Evolutionary conservation across 768 basidiomycete species (phyloP), one percentile per base, ranked within the genome.

Genomic region (Serendipita sp.): DNA sequence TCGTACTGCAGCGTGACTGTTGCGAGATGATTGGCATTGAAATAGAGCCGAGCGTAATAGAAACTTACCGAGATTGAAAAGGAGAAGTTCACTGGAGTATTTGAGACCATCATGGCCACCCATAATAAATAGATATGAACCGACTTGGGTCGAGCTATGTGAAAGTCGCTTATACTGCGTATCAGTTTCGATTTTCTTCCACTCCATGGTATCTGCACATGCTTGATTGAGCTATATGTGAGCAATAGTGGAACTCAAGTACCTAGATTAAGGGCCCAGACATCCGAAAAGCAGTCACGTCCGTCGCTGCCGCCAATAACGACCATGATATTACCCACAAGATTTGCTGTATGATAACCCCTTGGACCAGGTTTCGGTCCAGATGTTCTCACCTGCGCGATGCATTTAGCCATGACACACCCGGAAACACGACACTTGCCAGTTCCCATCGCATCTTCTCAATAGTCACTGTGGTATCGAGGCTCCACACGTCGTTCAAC

Each of bases 291-390:
- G 65, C 87, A 89, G 67, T 90, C 86, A 65, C 82, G 82, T 2
- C 92, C 92, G 72, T 96, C 92, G 68, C 90, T 91, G 1, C 95
- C 94, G 1, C 95, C 95, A 34, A 92, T 78, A 35, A 97, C 78
- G 51, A 97, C 79, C 86, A 95, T 92, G 65, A 86, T 80, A 68
- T 86, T 84, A 34, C 86, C 85, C 3, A 95, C 81, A 34, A 96
- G 76, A 71, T 91, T 94, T 41, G 91, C 88, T 0, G 90, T 88
- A 74, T 96, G 93, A 70, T 97, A 97, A 0, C 93, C 94, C 64
- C 90, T 78, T 18, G 85, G 78, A 3, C 77, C 74, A 1, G 89
- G 87, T 64, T 78, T 78, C 23, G 34, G 36, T 18, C 66, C 51
- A n/a, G 13, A 35, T 18, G 34, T 44, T 41, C 18, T 35, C 28